These are phyloP conservation scores for Phytophthora uliginosa DNA, from an alignment of 352 stramenopile species.

Conservation along the genomic window DNA sequence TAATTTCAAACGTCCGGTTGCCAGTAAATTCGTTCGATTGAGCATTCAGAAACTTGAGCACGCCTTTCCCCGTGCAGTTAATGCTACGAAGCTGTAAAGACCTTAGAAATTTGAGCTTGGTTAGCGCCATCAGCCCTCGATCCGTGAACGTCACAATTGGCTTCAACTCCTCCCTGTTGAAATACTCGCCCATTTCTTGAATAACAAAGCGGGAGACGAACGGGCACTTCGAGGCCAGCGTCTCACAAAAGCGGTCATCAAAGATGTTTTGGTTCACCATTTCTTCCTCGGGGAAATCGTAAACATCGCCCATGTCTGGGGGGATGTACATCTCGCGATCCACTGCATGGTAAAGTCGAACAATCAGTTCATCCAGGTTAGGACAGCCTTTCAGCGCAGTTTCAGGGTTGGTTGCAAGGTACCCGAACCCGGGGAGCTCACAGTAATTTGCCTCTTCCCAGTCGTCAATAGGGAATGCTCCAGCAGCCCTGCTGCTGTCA, in stretches of 20 bases:
- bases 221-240: constrained; percentile 20
- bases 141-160: constrained; percentile 48
- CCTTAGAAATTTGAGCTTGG: constrained; percentile 39
- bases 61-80: constrained; percentile 40
- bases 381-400: constrained; percentile 39
- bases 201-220: constrained; percentile 34
- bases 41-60: constrained; percentile 46
- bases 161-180: constrained; percentile 31
- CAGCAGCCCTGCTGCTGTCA: constrained; percentile 13
- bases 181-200: constrained; percentile 36
- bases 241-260: constrained; percentile 42
- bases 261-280: constrained; percentile 42
- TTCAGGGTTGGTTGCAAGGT: constrained; percentile 27
- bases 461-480: not conserved
- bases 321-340: constrained; percentile 8
- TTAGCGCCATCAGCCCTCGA: constrained; percentile 35
- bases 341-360: constrained; percentile 43
- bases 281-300: constrained; percentile 30
- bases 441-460: constrained; percentile 13
- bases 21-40: constrained; percentile 31
- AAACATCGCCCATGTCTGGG: constrained; percentile 6
- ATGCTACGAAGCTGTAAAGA: constrained; percentile 42
- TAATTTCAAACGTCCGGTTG: constrained; percentile 42
- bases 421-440: constrained; percentile 21
- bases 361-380: constrained; percentile 29